These are phyloP conservation scores for Astraeus odoratus DNA, from an alignment of 768 basidiomycete genomes.

Conservation along the genomic window DNA sequence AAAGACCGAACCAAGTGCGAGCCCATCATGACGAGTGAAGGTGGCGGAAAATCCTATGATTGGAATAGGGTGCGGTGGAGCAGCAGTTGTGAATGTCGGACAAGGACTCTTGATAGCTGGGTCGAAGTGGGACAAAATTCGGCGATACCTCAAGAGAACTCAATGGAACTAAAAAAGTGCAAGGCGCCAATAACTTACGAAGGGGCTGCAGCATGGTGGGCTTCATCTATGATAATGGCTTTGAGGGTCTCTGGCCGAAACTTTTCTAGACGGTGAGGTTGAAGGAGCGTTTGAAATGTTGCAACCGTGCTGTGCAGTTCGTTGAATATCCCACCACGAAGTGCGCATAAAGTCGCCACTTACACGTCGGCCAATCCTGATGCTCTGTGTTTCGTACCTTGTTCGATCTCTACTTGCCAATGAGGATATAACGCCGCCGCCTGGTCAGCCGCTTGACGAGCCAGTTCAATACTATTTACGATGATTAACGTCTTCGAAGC, in stretches of 20 bases:
- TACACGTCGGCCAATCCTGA: constrained; percentile 83
- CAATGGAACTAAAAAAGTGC: neutral
- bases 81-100: constrained; percentile 29
- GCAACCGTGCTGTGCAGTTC: constrained; percentile 60
- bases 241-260: constrained; percentile 64
- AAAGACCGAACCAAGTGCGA: constrained; percentile 84
- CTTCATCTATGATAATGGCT: constrained; percentile 85
- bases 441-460: constrained; percentile 75
- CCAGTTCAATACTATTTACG: constrained; percentile 87
- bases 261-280: constrained; percentile 57
- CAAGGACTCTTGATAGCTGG: constrained; percentile 53
- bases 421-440: constrained; percentile 58
- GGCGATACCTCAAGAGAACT: constrained; percentile 55
- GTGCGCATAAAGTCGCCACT: constrained; percentile 3
- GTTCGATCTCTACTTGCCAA: constrained; percentile 88
- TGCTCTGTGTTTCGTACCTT: constrained; percentile 68
- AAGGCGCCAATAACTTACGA: constrained; percentile 47
- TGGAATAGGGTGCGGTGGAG: constrained; percentile 50
- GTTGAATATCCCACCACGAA: neutral
- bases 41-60: constrained; percentile 95
- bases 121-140: constrained; percentile 80
- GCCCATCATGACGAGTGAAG: constrained; percentile 85
- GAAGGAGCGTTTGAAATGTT: constrained; percentile 81
- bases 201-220: constrained; percentile 90
- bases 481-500: constrained; percentile 69